A percentile compares a stretch with the other conserved stretches of the same genome.
Evolutionary conservation across 2,329 filamentous ascomycete genomes (phyloP).

Genomic region (Neopestalotiopsis clavispora): DNA sequence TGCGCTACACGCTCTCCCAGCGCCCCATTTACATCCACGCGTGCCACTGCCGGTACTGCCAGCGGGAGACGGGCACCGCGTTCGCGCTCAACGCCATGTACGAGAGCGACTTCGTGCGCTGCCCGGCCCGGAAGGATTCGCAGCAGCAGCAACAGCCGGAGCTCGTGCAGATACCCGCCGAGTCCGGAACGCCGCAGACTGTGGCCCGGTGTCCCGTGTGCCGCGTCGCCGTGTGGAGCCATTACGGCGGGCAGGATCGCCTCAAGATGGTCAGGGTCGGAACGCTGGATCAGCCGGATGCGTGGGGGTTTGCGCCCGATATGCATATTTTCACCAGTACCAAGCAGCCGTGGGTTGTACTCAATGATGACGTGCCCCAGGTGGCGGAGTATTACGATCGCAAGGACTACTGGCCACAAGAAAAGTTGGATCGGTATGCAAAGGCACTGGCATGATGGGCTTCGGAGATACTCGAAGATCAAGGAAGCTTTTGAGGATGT

Average conservation of each 20-base stretch:
- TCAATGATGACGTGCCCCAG: background rate
- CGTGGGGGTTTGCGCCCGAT: constrained; percentile 8
- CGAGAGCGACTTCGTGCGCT: background rate
- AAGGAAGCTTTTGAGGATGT: background rate
- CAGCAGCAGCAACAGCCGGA: background rate
- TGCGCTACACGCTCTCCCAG: constrained; percentile 4
- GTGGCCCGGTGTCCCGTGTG: constrained; percentile 13
- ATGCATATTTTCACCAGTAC: constrained; percentile 15
- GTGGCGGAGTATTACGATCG: constrained; percentile 7
- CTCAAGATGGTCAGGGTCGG: constrained; percentile 13
- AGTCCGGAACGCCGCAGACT: constrained; percentile 5
- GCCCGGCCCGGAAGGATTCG: background rate
- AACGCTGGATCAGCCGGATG: constrained; percentile 12
- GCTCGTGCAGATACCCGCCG: background rate
- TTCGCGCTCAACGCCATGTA: constrained; percentile 19
- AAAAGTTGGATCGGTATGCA: background rate
- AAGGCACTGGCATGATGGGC: background rate
- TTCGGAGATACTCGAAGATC: background rate
- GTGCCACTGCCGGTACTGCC: constrained; percentile 17
- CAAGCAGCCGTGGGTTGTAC: constrained; percentile 12
- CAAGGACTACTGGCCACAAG: constrained; percentile 12
- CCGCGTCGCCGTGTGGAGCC: constrained; percentile 14
- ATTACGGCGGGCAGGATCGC: constrained; percentile 5
- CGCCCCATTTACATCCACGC: constrained; percentile 16
- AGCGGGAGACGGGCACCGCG: constrained; percentile 10